A percentile compares a stretch with the other conserved stretches of the same genome.
phyloP scores from a whole-genome alignment of 352 stramenopile genomes.

The Elongisporangium senticosum region DNA sequence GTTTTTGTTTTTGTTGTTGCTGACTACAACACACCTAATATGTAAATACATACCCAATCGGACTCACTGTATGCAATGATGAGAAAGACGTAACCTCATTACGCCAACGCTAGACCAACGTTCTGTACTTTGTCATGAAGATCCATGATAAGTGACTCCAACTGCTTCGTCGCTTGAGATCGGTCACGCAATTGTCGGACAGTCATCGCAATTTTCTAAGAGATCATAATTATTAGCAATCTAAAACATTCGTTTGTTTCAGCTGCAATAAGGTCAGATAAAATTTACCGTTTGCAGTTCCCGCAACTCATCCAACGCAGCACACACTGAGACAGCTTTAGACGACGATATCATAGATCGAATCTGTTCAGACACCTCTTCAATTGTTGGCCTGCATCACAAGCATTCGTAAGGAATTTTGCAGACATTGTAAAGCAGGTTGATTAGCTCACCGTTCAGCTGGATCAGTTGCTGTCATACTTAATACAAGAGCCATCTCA shows the following conservation, averaged over 20 bases:
- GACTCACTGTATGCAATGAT: background rate
- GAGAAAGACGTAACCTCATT: background rate
- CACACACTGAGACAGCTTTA: constrained; percentile 26
- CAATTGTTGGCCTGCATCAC: constrained; percentile 26
- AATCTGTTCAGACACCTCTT: constrained; percentile 58
- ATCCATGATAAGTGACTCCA: constrained; percentile 58
- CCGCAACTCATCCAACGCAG: constrained; percentile 58
- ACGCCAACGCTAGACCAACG: constrained; percentile 50
- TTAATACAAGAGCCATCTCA: constrained; percentile 69
- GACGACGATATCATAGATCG: constrained; percentile 34
- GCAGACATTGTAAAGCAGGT: background rate
- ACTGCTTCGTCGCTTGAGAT: constrained; percentile 47
- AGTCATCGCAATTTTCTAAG: constrained; percentile 36
- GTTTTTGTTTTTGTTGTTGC: constrained; percentile 13
- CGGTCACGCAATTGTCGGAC: constrained; percentile 55
- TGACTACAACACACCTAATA: background rate
- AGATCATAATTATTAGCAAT: background rate
- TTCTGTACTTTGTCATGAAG: constrained; percentile 70
- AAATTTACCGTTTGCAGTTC: constrained; percentile 41
- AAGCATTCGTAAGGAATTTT: background rate
- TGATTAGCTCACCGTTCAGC: constrained; percentile 29
- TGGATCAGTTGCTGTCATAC: constrained; percentile 74
- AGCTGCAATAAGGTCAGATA: background rate
- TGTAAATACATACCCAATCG: background rate
- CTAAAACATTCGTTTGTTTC: background rate